Percentiles rank a stretch among this genome's conserved stretches.
Conservation (phyloP, 345 rosid genomes). For the Passiflora organensis region DNA sequence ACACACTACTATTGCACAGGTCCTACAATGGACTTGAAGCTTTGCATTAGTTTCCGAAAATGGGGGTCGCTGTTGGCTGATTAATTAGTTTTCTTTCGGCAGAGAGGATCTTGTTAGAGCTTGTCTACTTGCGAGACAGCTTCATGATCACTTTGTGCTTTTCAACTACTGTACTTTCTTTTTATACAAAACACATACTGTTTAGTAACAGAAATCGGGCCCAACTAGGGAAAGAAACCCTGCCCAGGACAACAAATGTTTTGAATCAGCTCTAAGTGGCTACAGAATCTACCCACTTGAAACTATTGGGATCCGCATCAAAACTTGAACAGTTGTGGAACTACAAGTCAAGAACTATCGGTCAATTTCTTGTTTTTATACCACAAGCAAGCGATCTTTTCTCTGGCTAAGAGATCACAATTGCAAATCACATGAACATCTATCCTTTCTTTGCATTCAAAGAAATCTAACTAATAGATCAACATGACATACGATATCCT, state of each 20-base stretch:
- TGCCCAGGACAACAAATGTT: not conserved
- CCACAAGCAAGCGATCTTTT: too few relatives aligned
- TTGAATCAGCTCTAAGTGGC: too few relatives aligned
- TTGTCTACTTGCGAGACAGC: conserved; percentile 19
- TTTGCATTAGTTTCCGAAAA: conserved; percentile 13
- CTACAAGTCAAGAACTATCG: too few relatives aligned
- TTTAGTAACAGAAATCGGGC: conserved; percentile 4
- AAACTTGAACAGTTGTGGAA: too few relatives aligned
- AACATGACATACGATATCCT: too few relatives aligned
- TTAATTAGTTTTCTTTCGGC: conserved; percentile 6
- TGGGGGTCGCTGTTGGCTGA: conserved; percentile 15
- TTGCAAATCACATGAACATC: too few relatives aligned
- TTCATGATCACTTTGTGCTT: not conserved
- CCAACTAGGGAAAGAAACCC: conserved; percentile 15
- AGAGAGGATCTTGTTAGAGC: conserved; percentile 6
- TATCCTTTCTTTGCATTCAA: too few relatives aligned
- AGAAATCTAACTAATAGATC: too few relatives aligned
- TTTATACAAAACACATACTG: not conserved
- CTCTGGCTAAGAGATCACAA: too few relatives aligned
- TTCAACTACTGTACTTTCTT: conserved; percentile 2
- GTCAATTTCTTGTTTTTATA: too few relatives aligned
- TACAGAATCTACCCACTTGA: too few relatives aligned
- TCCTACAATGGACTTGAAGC: conserved; percentile 32
- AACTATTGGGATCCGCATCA: too few relatives aligned
- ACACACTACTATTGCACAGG: conserved; percentile 11